Conservation (phyloP, 1,139 yeast species). For the Saccharomyces hybrid region DNA sequence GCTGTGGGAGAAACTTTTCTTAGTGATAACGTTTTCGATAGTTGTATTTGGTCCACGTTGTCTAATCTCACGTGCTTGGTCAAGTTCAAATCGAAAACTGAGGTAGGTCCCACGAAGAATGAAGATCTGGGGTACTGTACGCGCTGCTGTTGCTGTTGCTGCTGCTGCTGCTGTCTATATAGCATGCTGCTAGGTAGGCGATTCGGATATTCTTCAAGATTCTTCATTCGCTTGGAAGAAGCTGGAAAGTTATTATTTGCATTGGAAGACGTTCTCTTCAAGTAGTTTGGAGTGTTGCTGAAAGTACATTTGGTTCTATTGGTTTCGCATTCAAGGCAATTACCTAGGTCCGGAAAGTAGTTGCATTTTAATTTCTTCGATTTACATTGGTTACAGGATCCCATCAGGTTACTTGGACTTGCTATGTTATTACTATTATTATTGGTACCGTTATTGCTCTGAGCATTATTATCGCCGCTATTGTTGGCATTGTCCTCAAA, state of each 20-base stretch:
- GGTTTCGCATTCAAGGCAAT: slow-evolving; percentile 62
- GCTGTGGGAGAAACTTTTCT: slow-evolving; percentile 60
- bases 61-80: slow-evolving; percentile 46
- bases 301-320: slow-evolving; percentile 61
- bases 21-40: slow-evolving; percentile 49
- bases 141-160: slow-evolving; percentile 4
- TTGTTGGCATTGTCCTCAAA: neutral
- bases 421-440: slow-evolving; percentile 9
- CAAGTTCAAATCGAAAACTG: slow-evolving; percentile 55
- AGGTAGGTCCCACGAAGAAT: slow-evolving; percentile 68
- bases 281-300: slow-evolving; percentile 21
- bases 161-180: slow-evolving; percentile 7
- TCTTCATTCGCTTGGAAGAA: slow-evolving; percentile 5
- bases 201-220: slow-evolving; percentile 5
- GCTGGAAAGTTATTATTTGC: slow-evolving; percentile 10
- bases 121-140: slow-evolving; percentile 71
- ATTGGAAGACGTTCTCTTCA: slow-evolving; percentile 1
- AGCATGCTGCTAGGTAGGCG: slow-evolving; percentile 2
- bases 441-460: neutral
- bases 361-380: slow-evolving; percentile 61
- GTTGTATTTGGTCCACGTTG: slow-evolving; percentile 38
- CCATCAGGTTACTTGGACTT: slow-evolving; percentile 12
- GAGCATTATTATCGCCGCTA: neutral
- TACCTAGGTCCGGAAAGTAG: slow-evolving; percentile 46
- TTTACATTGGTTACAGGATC: slow-evolving; percentile 65